These are phyloP conservation scores for Hortiboletus campestris DNA, from an alignment of 768 basidiomycete species.

Conservation along the genomic window DNA sequence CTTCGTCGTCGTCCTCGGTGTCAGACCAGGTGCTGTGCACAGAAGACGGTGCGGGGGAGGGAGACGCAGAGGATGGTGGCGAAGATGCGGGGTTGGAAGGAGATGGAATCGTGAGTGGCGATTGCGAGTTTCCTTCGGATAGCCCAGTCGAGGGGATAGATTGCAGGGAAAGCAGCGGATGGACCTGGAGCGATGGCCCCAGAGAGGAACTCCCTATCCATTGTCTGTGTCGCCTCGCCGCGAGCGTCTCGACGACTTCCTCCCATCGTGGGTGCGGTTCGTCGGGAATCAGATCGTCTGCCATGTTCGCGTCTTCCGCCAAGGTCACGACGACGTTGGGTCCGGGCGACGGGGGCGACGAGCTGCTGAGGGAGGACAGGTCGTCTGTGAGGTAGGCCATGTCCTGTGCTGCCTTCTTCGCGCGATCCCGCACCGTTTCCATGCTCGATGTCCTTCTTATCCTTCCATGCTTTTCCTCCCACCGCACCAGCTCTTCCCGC, in stretches of 20 bases:
- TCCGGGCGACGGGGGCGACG: slow-evolving; percentile 22
- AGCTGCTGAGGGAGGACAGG: slow-evolving; percentile 16
- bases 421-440: slow-evolving; percentile 39
- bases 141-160: slow-evolving; percentile 28
- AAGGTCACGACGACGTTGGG: slow-evolving; percentile 11
- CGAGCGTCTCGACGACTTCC: slow-evolving; percentile 12
- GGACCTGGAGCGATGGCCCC: slow-evolving; percentile 1
- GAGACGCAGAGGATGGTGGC: slow-evolving; percentile 20
- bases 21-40: slow-evolving; percentile 3
- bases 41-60: slow-evolving; percentile 14
- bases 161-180: slow-evolving; percentile 14
- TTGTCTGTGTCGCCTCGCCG: slow-evolving; percentile 3
- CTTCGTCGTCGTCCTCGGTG: slow-evolving; percentile 7
- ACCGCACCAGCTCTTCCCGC: slow-evolving; percentile 50
- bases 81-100: slow-evolving; percentile 14
- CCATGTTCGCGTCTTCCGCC: slow-evolving; percentile 12
- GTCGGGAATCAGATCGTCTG: background rate
- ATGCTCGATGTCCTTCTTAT: slow-evolving; percentile 37
- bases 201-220: background rate
- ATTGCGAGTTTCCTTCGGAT: slow-evolving; percentile 22
- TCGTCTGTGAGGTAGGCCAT: slow-evolving; percentile 17
- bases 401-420: slow-evolving; percentile 4
- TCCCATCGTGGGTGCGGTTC: slow-evolving; percentile 10
- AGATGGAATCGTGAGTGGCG: slow-evolving; percentile 26
- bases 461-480: slow-evolving; percentile 42